Base-by-base conservation (phyloP, 108 stramenopile genomes). In the Thalassiosira profunda region DNA sequence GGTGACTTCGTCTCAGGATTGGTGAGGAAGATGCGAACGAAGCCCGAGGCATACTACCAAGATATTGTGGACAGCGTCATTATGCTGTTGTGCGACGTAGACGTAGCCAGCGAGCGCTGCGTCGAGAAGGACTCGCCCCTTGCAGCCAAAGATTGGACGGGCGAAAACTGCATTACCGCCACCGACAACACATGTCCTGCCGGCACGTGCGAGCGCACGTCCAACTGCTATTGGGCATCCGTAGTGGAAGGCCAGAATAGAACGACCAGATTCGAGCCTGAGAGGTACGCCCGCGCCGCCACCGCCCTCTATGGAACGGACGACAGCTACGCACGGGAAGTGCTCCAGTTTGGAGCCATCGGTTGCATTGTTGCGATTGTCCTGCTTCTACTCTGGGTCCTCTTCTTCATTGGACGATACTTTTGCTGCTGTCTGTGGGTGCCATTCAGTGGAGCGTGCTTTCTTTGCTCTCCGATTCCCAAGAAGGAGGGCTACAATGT, bases 381-480 rank as follows among this genome's bases (percentile, higher is more conserved):
- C 21, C 35, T 76, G 8, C 46, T 82, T 18, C 34, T 78, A 0
- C 30, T 51, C 11, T 82, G 81, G 81, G 23, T 58, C 3, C 24
- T 82, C 9, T 78, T 77, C 42, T 68, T 82, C 44, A 42, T 78
- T 29, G 59, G 57, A 1, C 31, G 81, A 42, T 82, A 74, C 37
- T 67, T 64, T 11, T 82, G 81, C 41, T 82, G 81, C 34, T 82
- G 81, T 29, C 51, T 82, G 1, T 82, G 81, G 81, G 57, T 0
- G 3, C 60, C 61, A 10, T 70, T 62, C 15, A 33, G 48, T 18
- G 28, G 41, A 3, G 15, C 67, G 9, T 82, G 81, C 30, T 77
- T 49, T 48, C 37, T 77, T 4, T 82, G 81, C 60, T 76, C 74
- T n/a, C 72, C 81, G 14, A 46, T 78, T 26, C 81, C 76, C 15